Percentiles rank a stretch among this genome's conserved stretches.
Evolutionary conservation across 2,329 filamentous ascomycete species (phyloP).

Genomic region (Fusarium duplospermum): DNA sequence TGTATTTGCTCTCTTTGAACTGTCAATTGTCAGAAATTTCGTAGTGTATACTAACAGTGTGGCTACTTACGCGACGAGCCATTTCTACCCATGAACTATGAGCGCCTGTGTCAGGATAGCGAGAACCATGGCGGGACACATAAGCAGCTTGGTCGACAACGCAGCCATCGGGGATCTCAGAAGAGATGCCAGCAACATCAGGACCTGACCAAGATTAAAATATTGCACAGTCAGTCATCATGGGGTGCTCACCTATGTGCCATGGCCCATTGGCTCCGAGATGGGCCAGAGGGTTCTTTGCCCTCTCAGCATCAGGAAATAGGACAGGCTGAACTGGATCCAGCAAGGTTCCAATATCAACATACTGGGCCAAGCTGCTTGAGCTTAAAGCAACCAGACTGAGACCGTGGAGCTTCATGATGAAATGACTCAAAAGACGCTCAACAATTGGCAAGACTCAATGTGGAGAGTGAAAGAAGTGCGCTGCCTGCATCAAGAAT

Average conservation of each 20-base stretch:
- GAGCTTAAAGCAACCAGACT: conserved; percentile 3
- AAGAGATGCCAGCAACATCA: conserved; percentile 66
- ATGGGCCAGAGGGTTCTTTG: conserved; percentile 58
- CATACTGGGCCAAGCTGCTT: background rate
- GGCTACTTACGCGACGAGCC: conserved; percentile 55
- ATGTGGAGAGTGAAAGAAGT: background rate
- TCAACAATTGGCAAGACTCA: background rate
- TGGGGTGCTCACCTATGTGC: conserved; percentile 63
- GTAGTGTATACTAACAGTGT: too few relatives aligned
- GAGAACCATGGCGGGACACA: conserved; percentile 69
- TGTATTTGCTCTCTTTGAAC: conserved; percentile 66
- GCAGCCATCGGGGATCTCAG: conserved; percentile 66
- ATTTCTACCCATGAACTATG: conserved; percentile 67
- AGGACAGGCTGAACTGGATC: conserved; percentile 45
- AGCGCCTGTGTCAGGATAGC: conserved; percentile 71
- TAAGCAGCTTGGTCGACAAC: conserved; percentile 71
- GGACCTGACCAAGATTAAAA: conserved; percentile 45
- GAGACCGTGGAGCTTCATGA: background rate
- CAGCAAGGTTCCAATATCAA: conserved; percentile 35
- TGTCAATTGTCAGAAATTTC: conserved; percentile 46
- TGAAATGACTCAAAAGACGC: background rate
- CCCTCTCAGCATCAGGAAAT: conserved; percentile 41
- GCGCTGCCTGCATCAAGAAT: background rate
- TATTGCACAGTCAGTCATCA: too few relatives aligned
- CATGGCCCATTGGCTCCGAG: conserved; percentile 66